A percentile compares a stretch with the other conserved stretches of the same genome.
Evolutionary conservation across 305 asterid genomes (phyloP).

Genomic region (Plantago rigida): DNA sequence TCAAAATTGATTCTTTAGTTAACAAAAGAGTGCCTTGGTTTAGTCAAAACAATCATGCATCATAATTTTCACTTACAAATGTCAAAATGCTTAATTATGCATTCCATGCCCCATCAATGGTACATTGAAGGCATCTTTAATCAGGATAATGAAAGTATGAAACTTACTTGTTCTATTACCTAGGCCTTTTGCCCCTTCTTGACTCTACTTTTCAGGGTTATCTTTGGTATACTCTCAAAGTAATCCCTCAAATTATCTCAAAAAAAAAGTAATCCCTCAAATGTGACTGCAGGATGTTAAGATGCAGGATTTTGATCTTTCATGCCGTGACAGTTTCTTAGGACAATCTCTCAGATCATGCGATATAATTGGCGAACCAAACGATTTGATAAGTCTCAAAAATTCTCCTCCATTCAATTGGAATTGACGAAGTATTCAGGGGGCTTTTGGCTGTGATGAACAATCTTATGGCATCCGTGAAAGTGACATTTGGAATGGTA

Average conservation of each 20-base stretch:
- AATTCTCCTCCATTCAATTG: constrained; percentile 32
- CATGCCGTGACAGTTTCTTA: constrained; percentile 29
- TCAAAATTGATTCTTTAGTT: too few relatives aligned
- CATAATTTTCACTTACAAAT: constrained; percentile 11
- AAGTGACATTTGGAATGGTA: constrained; percentile 43
- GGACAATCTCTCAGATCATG: constrained; percentile 37
- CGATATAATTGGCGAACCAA: constrained; percentile 28
- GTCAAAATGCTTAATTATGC: constrained; percentile 9
- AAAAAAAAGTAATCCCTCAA: constrained; percentile 15
- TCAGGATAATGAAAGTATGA: constrained; percentile 10
- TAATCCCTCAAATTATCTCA: constrained; percentile 20
- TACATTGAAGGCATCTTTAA: constrained; percentile 8
- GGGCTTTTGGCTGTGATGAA: constrained; percentile 37
- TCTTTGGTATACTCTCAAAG: constrained; percentile 11
- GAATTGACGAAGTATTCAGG: constrained; percentile 22
- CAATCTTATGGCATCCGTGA: constrained; percentile 28
- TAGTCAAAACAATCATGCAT: neutral
- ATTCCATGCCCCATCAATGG: constrained; percentile 5
- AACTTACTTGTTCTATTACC: constrained; percentile 15
- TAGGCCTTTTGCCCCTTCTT: neutral
- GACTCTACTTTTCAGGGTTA: constrained; percentile 10
- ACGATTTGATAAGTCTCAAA: constrained; percentile 30
- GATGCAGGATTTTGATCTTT: constrained; percentile 40
- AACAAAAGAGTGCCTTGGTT: too few relatives aligned
- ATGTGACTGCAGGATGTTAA: constrained; percentile 33